Percentiles rank a stretch among this genome's conserved stretches.
phyloP scores from a whole-genome alignment of 441 rosid genomes.

The Mallotus japonicus region DNA sequence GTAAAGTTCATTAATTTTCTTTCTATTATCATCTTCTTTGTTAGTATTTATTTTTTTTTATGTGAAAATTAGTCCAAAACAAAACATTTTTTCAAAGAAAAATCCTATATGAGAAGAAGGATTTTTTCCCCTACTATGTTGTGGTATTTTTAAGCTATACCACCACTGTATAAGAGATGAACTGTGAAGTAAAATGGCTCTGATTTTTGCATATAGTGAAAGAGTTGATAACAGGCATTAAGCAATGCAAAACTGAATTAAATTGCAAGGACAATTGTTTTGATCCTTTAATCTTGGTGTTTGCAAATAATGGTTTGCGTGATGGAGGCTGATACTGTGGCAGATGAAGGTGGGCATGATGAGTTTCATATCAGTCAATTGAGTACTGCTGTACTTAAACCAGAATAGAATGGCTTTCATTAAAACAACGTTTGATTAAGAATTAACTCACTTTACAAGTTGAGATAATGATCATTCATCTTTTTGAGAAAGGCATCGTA shows the following conservation, averaged over 20 bases:
- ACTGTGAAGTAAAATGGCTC: background rate
- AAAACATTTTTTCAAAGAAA: no score
- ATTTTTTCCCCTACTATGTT: background rate
- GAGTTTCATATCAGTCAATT: slow-evolving; percentile 1
- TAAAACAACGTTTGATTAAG: background rate
- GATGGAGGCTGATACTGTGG: background rate
- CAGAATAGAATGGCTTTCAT: background rate
- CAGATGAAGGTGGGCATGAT: background rate
- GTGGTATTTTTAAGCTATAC: background rate
- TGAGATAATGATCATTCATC: background rate
- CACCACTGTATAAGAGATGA: background rate
- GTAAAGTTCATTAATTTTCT: slow-evolving; percentile 38
- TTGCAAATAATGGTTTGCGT: background rate
- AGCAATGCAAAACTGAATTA: no score
- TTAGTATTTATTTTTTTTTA: no score
- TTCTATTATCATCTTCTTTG: no score
- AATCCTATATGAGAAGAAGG: no score
- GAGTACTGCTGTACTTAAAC: background rate
- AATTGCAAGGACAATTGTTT: no score
- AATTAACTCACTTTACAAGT: background rate
- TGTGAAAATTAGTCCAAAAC: no score
- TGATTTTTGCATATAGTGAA: background rate
- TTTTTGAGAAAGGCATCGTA: background rate
- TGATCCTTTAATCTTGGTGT: background rate
- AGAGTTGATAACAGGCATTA: no score